These are phyloP conservation scores for Ophiostoma pallidulum DNA, from an alignment of 2,329 filamentous ascomycete species.

Conservation along the genomic window DNA sequence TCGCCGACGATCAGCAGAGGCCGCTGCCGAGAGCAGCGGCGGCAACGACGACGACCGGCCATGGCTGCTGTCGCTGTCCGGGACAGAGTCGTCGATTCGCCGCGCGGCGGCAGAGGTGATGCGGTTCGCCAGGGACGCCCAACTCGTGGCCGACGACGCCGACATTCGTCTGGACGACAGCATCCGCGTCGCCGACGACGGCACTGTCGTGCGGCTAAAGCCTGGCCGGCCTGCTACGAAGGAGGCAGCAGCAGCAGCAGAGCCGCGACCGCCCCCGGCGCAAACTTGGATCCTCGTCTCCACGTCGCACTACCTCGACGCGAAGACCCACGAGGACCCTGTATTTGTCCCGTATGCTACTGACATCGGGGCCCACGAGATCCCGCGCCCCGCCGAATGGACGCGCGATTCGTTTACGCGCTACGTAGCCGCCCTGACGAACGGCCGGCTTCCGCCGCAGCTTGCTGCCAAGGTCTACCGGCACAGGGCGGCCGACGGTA, in stretches of 20 bases:
- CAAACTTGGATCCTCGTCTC: conserved; percentile 12
- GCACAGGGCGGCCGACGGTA: neutral
- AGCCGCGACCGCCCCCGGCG: neutral
- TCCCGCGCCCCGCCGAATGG: conserved; percentile 32
- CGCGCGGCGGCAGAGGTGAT: conserved; percentile 13
- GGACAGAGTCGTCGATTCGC: conserved; percentile 10
- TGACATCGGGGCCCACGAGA: conserved; percentile 28
- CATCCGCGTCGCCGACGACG: neutral
- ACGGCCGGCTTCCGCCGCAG: conserved; percentile 27
- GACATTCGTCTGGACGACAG: neutral
- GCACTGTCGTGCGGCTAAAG: no score
- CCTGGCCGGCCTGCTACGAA: no score
- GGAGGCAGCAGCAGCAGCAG: no score
- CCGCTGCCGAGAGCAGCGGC: no score
- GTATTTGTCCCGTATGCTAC: conserved; percentile 15
- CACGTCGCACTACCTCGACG: conserved; percentile 7
- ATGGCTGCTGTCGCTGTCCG: conserved; percentile 21
- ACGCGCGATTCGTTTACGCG: conserved; percentile 31
- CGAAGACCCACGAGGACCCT: conserved; percentile 3
- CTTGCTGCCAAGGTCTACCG: conserved; percentile 28
- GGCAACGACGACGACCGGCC: conserved; percentile 1
- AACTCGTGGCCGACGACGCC: neutral
- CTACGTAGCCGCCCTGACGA: conserved; percentile 34
- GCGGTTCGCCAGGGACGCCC: conserved; percentile 9
- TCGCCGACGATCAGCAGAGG: neutral